Conservation (phyloP, 805 yeast genomes). For the Blastobotrys terrestris region DNA sequence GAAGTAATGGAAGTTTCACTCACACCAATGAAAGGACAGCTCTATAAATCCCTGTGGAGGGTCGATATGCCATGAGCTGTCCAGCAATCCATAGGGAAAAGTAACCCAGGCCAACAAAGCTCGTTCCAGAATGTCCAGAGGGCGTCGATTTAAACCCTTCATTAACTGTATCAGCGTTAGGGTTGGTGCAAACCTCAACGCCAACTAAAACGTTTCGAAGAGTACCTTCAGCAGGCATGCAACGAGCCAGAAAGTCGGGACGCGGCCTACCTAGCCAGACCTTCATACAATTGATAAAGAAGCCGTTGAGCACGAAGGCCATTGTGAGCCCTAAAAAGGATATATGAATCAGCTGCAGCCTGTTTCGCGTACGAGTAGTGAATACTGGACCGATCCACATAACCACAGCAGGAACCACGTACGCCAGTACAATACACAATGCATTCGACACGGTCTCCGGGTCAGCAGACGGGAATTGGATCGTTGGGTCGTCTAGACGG, state of each 20-base stretch:
- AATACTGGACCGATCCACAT: conserved; percentile 26
- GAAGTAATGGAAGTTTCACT: conserved; percentile 3
- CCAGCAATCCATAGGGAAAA: conserved; percentile 44
- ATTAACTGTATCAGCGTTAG: conserved; percentile 25
- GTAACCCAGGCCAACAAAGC: conserved; percentile 46
- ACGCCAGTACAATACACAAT: conserved; percentile 36
- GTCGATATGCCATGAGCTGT: conserved; percentile 40
- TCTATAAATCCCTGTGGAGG: conserved; percentile 24
- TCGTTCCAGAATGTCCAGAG: conserved; percentile 49
- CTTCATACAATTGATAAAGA: conserved; percentile 69
- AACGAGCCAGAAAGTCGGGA: conserved; percentile 87
- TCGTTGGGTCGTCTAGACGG: conserved; percentile 62
- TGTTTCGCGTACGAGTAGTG: conserved; percentile 13
- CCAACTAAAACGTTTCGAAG: conserved; percentile 36
- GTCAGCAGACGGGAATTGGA: conserved; percentile 76
- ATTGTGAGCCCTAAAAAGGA: conserved; percentile 62
- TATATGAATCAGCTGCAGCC: conserved; percentile 47
- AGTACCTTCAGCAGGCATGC: conserved; percentile 58
- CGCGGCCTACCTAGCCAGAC: conserved; percentile 84
- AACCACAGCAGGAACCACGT: conserved; percentile 19
- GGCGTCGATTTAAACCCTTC: conserved; percentile 57
- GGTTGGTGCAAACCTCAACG: conserved; percentile 33
- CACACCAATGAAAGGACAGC: conserved; percentile 18
- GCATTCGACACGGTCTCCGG: conserved; percentile 60
- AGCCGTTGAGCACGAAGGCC: conserved; percentile 51